Percentiles rank a stretch among this genome's conserved stretches.
phyloP scores from a whole-genome alignment of 768 basidiomycete genomes.

The Calocera cornea region DNA sequence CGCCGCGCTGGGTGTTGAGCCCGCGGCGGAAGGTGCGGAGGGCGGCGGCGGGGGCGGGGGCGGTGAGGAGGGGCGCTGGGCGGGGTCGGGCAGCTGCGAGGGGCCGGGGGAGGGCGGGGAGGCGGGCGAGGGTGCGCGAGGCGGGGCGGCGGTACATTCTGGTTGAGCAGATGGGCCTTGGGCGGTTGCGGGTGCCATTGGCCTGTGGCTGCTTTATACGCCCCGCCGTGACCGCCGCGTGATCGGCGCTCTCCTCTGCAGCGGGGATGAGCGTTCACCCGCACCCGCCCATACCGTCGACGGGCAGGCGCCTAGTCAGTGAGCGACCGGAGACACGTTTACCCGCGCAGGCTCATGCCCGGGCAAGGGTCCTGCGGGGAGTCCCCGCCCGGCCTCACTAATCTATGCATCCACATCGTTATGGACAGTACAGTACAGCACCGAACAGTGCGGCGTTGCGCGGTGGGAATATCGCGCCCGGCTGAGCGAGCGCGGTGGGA shows the following conservation, averaged over 20 bases:
- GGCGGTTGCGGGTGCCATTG: too few species aligned
- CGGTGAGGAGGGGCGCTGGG: too few species aligned
- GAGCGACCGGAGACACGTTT: not conserved
- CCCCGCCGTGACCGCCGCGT: not conserved
- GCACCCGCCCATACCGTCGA: not conserved
- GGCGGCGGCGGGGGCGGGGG: not conserved
- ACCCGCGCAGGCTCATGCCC: not conserved
- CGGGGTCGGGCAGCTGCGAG: not conserved
- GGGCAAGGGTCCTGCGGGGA: not conserved
- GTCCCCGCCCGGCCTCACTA: too few species aligned
- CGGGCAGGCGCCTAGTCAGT: not conserved
- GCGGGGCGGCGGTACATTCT: slow-evolving; percentile 3
- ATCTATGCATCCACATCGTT: too few species aligned
- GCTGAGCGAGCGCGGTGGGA: not conserved
- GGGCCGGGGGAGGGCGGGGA: not conserved
- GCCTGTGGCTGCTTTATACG: not conserved
- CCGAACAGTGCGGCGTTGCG: too few species aligned
- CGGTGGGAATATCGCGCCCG: not conserved
- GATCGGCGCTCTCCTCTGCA: not conserved
- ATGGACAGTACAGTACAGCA: not conserved
- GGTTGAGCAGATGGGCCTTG: not conserved
- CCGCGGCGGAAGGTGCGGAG: not conserved
- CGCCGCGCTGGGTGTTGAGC: slow-evolving; percentile 1
- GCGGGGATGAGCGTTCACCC: slow-evolving; percentile 1
- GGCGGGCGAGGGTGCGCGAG: not conserved